These are phyloP conservation scores for Curvularia eragrostidis DNA, from an alignment of 2,329 filamentous ascomycete genomes.

Conservation along the genomic window DNA sequence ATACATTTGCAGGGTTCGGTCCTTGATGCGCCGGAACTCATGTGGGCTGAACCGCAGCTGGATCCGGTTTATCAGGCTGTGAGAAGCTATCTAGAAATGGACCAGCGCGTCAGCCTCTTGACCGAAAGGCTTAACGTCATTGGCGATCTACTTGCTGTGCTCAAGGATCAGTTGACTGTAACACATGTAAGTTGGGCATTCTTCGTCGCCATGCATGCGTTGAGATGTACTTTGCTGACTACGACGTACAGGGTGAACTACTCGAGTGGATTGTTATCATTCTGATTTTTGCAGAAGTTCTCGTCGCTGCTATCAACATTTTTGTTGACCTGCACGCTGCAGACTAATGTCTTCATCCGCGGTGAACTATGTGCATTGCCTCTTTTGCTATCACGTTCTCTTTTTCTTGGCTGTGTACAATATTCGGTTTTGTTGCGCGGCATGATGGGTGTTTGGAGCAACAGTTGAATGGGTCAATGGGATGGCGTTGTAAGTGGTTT, in stretches of 20 bases:
- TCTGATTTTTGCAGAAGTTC: constrained; percentile 92
- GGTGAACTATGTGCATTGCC: constrained; percentile 25
- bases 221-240: constrained; percentile 12
- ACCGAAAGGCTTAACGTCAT: constrained; percentile 93
- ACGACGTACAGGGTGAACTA: constrained; percentile 51
- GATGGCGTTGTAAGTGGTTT: constrained; percentile 12
- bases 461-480: background rate
- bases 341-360: constrained; percentile 50
- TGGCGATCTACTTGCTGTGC: constrained; percentile 86
- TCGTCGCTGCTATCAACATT: constrained; percentile 93
- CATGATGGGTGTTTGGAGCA: constrained; percentile 3
- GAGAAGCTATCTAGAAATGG: constrained; percentile 95
- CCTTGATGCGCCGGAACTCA: constrained; percentile 93
- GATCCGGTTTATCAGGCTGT: constrained; percentile 97
- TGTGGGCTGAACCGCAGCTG: constrained; percentile 97
- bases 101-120: constrained; percentile 86
- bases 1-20: constrained; percentile 98
- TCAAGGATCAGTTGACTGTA: constrained; percentile 95
- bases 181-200: constrained; percentile 57
- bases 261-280: constrained; percentile 77
- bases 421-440: constrained; percentile 14
- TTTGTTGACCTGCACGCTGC: constrained; percentile 88
- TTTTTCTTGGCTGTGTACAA: constrained; percentile 21
- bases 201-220: background rate
- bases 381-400: background rate